Base-by-base conservation (phyloP, 441 rosid genomes). In the Populus tomentosa region DNA sequence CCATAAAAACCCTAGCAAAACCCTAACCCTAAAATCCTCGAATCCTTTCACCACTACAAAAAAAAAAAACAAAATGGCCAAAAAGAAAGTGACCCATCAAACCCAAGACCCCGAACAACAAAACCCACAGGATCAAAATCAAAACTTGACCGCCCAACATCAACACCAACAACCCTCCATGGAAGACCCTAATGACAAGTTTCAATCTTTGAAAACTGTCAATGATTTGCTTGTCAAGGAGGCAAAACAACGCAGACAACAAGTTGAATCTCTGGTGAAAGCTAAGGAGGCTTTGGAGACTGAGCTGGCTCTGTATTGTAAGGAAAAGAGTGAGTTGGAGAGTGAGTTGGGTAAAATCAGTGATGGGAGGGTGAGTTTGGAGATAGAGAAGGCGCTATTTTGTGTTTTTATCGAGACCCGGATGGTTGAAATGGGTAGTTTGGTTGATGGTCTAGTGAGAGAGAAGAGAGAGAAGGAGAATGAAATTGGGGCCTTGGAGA, bases 161-260 rank as follows among this genome's bases (percentile, higher is more conserved):
- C 73, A 76, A 46, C 32, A 30, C 32, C 75, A 13, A 28, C 46
- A 35, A 33, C 36, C 78, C 18, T 53, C 88, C 78, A 80, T 73
- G 87, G 85, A 81, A 38, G 85, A 79, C 23, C 26, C 78, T 42
- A 40, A 77, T 2, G 86, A 85, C 69, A 84, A 85, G 84, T 61
- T 86, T 24, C 80, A 84, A 56, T 85, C 69, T 46, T 79, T 90
- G 38, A 87, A 86, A 75, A 67, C 82, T 30, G 88, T 89, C 62
- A 85, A 91, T 77, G 38, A 72, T 23, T 7, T 85, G 62, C 92
- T 91, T 67, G 53, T 89, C 72, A 85, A 86, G 69, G 83, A 85
- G 82, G 82, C 84, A 2, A 6, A 74, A 71, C 90, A 86, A n/a
- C 72, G 71, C 65, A 80, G 94, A 33, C 86, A 85, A 21, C 84